Evolutionary conservation across 139 green algal genomes (phyloP).

Genomic region (Ettlia oleoabundans): DNA sequence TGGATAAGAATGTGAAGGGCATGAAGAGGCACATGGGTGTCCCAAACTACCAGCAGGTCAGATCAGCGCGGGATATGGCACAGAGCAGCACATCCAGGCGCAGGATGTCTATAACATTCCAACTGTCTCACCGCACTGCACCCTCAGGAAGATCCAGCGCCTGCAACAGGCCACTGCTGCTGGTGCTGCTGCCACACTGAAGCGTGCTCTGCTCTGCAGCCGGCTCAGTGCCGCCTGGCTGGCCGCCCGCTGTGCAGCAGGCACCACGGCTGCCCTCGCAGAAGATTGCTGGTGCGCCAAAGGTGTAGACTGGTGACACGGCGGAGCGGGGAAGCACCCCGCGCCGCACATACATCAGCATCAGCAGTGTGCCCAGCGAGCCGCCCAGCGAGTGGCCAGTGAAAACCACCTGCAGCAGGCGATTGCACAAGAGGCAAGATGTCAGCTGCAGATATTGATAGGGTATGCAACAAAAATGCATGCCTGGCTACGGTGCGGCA

Average conservation of each 20-base stretch:
- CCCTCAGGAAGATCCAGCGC: constrained; percentile 54
- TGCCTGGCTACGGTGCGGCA: too few species aligned
- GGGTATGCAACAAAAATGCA: not conserved
- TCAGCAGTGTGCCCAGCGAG: constrained; percentile 82
- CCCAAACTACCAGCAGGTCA: too few species aligned
- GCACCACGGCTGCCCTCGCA: constrained; percentile 63
- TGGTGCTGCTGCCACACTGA: too few species aligned
- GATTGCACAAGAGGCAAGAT: not conserved
- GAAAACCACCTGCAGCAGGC: constrained; percentile 62
- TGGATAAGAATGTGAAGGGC: too few species aligned
- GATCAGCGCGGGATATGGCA: too few species aligned
- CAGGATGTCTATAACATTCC: not conserved
- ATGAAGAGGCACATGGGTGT: too few species aligned
- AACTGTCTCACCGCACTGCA: constrained; percentile 56
- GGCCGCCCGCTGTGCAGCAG: constrained; percentile 7
- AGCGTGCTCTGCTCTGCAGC: too few species aligned
- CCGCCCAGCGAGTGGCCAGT: constrained; percentile 96
- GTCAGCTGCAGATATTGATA: not conserved
- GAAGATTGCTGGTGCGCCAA: constrained; percentile 90
- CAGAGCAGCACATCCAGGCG: not conserved
- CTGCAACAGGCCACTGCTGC: constrained; percentile 52
- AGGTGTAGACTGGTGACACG: constrained; percentile 88
- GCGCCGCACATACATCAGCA: constrained; percentile 86
- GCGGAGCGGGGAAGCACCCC: constrained; percentile 68
- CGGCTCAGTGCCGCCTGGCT: too few species aligned